Conservation (phyloP, 2,329 filamentous ascomycete genomes). For the Penicillium sclerotigenum region DNA sequence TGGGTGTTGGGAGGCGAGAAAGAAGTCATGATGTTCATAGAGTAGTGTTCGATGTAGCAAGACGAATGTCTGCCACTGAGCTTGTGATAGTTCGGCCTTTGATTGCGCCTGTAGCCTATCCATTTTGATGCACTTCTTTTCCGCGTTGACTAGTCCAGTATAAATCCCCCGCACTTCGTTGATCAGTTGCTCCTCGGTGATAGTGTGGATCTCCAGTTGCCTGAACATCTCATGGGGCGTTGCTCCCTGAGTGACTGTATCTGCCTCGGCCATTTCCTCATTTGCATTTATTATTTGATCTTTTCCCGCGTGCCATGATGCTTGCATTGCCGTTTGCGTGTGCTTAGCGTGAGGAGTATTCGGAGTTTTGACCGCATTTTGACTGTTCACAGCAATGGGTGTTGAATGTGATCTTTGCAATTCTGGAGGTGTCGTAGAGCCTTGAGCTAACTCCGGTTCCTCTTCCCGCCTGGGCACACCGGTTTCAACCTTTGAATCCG, state of each 20-base stretch:
- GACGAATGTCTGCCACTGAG: constrained; percentile 83
- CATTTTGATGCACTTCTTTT: constrained; percentile 81
- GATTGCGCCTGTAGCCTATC: constrained; percentile 56
- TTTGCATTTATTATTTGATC: background rate
- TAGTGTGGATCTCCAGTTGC: constrained; percentile 64
- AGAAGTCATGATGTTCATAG: constrained; percentile 82
- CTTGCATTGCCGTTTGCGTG: background rate
- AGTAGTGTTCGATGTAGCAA: constrained; percentile 75
- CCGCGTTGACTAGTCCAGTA: constrained; percentile 77
- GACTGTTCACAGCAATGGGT: background rate
- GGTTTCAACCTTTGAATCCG: background rate
- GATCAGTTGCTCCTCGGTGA: constrained; percentile 74
- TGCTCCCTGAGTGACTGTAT: background rate
- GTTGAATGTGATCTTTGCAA: background rate
- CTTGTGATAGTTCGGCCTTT: constrained; percentile 45
- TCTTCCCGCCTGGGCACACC: background rate
- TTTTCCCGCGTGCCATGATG: background rate
- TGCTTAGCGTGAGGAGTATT: background rate
- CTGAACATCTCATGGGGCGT: constrained; percentile 40
- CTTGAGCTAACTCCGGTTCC: background rate
- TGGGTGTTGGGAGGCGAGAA: constrained; percentile 82
- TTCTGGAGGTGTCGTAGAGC: background rate
- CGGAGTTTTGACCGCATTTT: background rate
- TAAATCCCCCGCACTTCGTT: constrained; percentile 67
- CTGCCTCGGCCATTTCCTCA: background rate